Conservation (phyloP, 2,329 filamentous ascomycete genomes). For the Scedosporium aurantiacum region DNA sequence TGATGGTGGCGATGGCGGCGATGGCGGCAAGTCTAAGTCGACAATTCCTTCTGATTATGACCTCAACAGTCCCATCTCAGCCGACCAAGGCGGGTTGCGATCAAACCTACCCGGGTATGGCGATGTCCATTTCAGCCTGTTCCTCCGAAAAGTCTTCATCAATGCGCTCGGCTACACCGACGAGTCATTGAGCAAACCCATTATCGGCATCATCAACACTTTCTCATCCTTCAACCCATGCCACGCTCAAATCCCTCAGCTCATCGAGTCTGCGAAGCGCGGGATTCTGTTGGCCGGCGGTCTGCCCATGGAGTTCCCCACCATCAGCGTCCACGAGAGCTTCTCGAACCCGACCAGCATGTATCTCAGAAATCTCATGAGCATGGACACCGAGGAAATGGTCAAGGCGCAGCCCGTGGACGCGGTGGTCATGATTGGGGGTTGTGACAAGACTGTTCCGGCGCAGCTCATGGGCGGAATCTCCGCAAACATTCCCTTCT, state of each 20-base stretch:
- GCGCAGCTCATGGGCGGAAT: slow-evolving; percentile 68
- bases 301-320: slow-evolving; percentile 61
- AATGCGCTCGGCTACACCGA: slow-evolving; percentile 66
- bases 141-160: slow-evolving; percentile 66
- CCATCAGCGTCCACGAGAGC: slow-evolving; percentile 59
- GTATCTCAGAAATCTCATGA: slow-evolving; percentile 65
- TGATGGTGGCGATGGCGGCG: no score
- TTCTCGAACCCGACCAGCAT: slow-evolving; percentile 64
- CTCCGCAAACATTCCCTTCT: slow-evolving; percentile 60
- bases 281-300: slow-evolving; percentile 58
- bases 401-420: slow-evolving; percentile 61
- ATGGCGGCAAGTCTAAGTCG: neutral
- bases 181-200: slow-evolving; percentile 57
- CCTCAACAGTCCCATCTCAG: slow-evolving; percentile 39
- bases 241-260: slow-evolving; percentile 60
- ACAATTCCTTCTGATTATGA: slow-evolving; percentile 45
- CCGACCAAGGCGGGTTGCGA: slow-evolving; percentile 39
- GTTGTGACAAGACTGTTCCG: slow-evolving; percentile 64
- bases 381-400: slow-evolving; percentile 74
- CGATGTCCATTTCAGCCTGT: slow-evolving; percentile 64
- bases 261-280: slow-evolving; percentile 59
- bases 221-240: slow-evolving; percentile 65
- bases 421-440: slow-evolving; percentile 56
- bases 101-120: slow-evolving; percentile 59
- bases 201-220: slow-evolving; percentile 66